A percentile compares a stretch with the other conserved stretches of the same genome.
Conservation (phyloP, 768 basidiomycete species). For the Lentinula sp. region DNA sequence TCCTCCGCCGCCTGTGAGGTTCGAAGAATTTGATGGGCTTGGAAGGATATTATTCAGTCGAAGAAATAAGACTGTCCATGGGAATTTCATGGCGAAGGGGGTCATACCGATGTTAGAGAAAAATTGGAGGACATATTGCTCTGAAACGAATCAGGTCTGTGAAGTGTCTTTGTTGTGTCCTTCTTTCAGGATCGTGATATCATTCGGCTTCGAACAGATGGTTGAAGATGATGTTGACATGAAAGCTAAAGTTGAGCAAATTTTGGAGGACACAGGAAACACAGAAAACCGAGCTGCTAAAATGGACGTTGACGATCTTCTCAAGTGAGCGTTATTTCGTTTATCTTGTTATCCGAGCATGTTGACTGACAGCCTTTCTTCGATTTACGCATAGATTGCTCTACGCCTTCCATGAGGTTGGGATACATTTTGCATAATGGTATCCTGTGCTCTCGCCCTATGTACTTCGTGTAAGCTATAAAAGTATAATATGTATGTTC, state of each 20-base stretch:
- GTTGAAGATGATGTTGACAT: conserved; percentile 68
- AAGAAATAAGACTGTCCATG: conserved; percentile 86
- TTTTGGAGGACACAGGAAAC: conserved; percentile 65
- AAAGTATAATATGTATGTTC: neutral
- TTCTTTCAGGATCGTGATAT: neutral
- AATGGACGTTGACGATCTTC: conserved; percentile 88
- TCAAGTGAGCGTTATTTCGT: conserved; percentile 53
- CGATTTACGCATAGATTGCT: conserved; percentile 38
- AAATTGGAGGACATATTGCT: conserved; percentile 91
- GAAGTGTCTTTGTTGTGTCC: neutral
- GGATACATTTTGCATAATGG: conserved; percentile 61
- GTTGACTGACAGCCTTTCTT: neutral
- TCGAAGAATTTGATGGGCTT: conserved; percentile 97
- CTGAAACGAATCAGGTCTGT: conserved; percentile 61
- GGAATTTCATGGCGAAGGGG: conserved; percentile 89
- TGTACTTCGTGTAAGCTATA: neutral
- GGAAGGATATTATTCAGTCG: conserved; percentile 86
- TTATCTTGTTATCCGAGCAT: neutral
- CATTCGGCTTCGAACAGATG: conserved; percentile 33
- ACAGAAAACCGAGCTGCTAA: conserved; percentile 82
- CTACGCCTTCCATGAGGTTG: conserved; percentile 68
- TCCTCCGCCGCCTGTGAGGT: conserved; percentile 92
- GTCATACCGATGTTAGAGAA: conserved; percentile 92
- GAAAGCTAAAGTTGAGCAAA: conserved; percentile 62
- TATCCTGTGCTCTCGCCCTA: neutral